Percentiles rank a stretch among this genome's conserved stretches.
These are phyloP conservation scores for Fusarium sp. DNA, from an alignment of 2,329 filamentous ascomycete species.

Conservation along the genomic window DNA sequence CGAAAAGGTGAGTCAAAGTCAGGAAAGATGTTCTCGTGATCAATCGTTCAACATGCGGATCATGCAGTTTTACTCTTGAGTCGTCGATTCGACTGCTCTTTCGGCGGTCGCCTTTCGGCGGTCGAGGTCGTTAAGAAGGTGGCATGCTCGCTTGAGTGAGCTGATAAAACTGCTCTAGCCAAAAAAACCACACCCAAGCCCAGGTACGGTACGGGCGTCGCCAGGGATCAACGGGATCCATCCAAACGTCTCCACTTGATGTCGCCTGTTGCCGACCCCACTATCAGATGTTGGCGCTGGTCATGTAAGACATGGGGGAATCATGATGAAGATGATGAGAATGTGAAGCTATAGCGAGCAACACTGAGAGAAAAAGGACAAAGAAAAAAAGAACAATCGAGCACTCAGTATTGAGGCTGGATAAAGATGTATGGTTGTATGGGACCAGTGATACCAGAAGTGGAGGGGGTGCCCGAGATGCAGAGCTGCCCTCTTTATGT, in stretches of 20 bases:
- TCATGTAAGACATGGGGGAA: conserved; percentile 37
- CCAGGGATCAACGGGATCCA: conserved; percentile 42
- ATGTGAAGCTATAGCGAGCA: conserved; percentile 29
- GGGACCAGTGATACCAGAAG: conserved; percentile 8
- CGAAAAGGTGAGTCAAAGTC: conserved; percentile 14
- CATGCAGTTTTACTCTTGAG: conserved; percentile 31
- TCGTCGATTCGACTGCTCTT: conserved; percentile 8
- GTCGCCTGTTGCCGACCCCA: conserved; percentile 50
- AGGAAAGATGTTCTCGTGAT: conserved; percentile 28
- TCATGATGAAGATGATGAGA: conserved; percentile 7
- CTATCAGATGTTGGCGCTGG: conserved; percentile 48
- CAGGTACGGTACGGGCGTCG: neutral
- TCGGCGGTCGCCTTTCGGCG: conserved; percentile 37
- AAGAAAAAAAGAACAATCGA: neutral
- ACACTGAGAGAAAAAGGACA: neutral
- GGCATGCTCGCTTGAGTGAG: conserved; percentile 47
- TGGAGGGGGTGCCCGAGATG: conserved; percentile 29
- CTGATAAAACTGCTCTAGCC: conserved; percentile 32
- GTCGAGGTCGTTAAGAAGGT: conserved; percentile 41
- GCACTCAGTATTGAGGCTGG: conserved; percentile 1
- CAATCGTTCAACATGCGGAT: conserved; percentile 30
- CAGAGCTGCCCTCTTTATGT: conserved; percentile 46
- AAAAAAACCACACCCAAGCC: conserved; percentile 2
- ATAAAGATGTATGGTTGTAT: conserved; percentile 11
- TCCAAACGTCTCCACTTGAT: conserved; percentile 42